Evolutionary conservation across 345 rosid species (phyloP).

Genomic region (Geranium brycei): DNA sequence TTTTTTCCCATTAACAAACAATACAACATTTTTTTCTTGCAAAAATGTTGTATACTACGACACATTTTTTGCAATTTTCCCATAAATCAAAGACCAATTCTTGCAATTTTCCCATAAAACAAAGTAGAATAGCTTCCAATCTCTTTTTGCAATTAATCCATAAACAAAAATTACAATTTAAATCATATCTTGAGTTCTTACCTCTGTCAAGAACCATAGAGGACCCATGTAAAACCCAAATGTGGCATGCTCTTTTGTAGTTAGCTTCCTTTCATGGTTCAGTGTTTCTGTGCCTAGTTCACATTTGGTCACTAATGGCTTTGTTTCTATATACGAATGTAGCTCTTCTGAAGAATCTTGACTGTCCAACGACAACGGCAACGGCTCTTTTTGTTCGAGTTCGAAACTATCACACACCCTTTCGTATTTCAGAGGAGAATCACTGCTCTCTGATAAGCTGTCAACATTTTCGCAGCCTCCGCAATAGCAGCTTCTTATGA

Average conservation of each 20-base stretch:
- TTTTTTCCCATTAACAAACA: not conserved
- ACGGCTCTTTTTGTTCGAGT: conserved; percentile 1
- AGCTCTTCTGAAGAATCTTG: conserved; percentile 8
- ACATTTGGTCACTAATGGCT: not conserved
- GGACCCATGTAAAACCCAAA: conserved; percentile 20
- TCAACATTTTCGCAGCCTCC: not conserved
- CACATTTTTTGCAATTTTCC: not conserved
- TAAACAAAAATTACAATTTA: no score
- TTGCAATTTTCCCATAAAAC: not conserved
- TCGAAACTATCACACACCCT: conserved; percentile 3
- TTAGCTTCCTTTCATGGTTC: conserved; percentile 5
- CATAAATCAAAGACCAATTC: no score
- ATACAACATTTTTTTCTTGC: not conserved
- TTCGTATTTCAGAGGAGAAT: not conserved
- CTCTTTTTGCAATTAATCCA: no score
- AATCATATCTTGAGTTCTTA: not conserved
- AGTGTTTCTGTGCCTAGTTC: not conserved
- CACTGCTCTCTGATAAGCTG: not conserved
- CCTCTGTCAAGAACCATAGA: conserved; percentile 41
- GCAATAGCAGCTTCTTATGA: not conserved
- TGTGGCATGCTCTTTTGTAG: conserved; percentile 8
- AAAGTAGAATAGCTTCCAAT: no score
- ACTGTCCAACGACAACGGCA: no score
- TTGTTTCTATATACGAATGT: conserved; percentile 7
- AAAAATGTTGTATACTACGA: no score